Base-by-base conservation (phyloP, 1,284 basidiomycete species). In the Ustilago esculenta region DNA sequence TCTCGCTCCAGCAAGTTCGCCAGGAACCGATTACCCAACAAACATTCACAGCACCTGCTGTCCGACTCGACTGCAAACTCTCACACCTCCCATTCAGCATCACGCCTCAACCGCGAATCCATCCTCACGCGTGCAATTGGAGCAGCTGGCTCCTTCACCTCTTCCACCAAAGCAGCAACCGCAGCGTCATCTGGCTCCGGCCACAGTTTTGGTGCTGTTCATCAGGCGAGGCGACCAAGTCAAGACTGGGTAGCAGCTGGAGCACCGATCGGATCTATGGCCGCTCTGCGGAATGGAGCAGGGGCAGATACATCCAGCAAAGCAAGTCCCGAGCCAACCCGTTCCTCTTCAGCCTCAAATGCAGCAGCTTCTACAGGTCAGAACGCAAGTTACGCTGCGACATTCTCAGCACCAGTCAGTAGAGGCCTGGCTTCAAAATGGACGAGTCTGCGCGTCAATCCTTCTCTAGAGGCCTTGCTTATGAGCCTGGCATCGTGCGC, bases 391-490 rank as follows among this genome's bases (percentile, higher is more conserved):
- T 42, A 56, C 18, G 14, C 10, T 12, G 11, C 36, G n/a, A 15
- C 30, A 27, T 35, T 30, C n/a, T 21, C 61, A 29, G 2, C 36
- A 17, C 11, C 54, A 14, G 17, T 37, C 4, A 4, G 11, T 7
- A 25, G 15, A 5, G 27, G 41, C 12, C 40, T 43, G 3, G 23
- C n/a, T 5, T 50, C 43, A 4, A 41, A 41, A n/a, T 61, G 57
- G 63, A 34, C 37, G 27, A 49, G 51, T 15, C 23, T 64, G 6
- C 56, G 60, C 30, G 14, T 63, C 57, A 73, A 64, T 17, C 61
- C 73, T 0, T 47, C 59, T 8, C 17, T 71, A 5, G 73, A 75
- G 40, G 66, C 61, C 3, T 44, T 61, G 14, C 47, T 75, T 5
- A 56, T 67, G 45, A 44, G 53, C 10, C 43, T 51, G 7, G 71